Evolutionary conservation across 257 asterid species (phyloP).

Genomic region (Solanum sitiens): DNA sequence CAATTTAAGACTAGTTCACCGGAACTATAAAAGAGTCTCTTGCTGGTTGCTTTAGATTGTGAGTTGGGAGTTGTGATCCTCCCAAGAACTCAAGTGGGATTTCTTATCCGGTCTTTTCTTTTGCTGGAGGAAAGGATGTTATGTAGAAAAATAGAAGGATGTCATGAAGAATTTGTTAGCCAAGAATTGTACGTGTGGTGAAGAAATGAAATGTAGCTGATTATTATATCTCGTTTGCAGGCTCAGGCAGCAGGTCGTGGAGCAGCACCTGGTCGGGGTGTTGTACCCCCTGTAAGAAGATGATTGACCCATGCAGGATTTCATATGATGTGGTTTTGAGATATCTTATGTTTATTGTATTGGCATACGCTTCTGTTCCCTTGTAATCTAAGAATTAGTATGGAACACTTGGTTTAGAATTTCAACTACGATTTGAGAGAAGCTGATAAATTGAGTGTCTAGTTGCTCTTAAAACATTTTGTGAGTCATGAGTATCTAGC

Average conservation of each 20-base stretch:
- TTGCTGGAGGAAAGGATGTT: neutral
- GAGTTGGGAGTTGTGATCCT: neutral
- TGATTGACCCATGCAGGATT: conserved; percentile 15
- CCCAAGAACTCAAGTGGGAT: neutral
- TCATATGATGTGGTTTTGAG: neutral
- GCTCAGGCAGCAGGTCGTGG: conserved; percentile 96
- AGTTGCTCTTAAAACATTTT: neutral
- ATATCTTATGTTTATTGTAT: neutral
- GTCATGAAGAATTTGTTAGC: neutral
- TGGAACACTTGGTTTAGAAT: neutral
- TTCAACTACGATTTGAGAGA: neutral
- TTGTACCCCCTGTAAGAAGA: conserved; percentile 79
- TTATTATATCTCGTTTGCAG: conserved; percentile 22
- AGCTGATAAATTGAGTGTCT: neutral
- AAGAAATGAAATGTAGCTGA: neutral
- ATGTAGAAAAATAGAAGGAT: neutral
- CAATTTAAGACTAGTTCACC: neutral
- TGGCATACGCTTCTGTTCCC: neutral
- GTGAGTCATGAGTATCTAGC: neutral
- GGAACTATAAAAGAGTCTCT: neutral
- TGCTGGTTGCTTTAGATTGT: neutral
- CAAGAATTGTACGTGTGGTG: neutral
- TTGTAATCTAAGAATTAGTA: neutral
- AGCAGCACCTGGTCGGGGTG: conserved; percentile 76
- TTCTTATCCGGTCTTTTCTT: neutral